Evolutionary conservation across 2,329 filamentous ascomycete genomes (phyloP).

Genomic region (Fusarium udum): DNA sequence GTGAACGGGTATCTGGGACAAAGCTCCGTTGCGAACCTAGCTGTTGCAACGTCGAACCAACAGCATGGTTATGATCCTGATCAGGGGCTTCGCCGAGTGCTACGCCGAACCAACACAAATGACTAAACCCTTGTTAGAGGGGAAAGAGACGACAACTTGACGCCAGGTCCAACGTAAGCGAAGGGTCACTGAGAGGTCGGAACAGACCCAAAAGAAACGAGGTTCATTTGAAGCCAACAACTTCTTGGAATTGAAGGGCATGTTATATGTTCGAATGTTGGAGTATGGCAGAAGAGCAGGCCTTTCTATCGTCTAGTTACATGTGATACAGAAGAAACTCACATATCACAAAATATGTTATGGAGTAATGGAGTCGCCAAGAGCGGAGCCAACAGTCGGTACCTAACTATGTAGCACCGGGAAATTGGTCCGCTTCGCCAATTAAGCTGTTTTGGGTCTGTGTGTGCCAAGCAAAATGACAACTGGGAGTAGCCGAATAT

Average conservation of each 20-base stretch:
- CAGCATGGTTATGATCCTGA: not conserved
- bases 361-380: not conserved
- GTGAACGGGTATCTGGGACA: not conserved
- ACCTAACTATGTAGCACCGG: not conserved
- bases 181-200: not conserved
- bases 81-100: not conserved
- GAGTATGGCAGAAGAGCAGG: not conserved
- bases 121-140: not conserved
- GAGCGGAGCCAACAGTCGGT: not conserved
- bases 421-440: not conserved
- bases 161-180: not conserved
- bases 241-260: fast-evolving
- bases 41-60: not conserved
- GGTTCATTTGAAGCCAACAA: fast-evolving
- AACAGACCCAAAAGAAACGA: fast-evolving
- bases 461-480: not conserved
- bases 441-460: not conserved
- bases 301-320: fast-evolving
- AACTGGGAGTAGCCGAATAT: not conserved
- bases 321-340: not conserved
- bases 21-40: not conserved
- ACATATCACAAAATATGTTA: not conserved
- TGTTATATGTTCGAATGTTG: too few relatives aligned
- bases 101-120: not conserved
- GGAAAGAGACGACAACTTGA: not conserved